Conservation (phyloP, 2,329 filamentous ascomycete species). For the Xylariaceae sp. region DNA sequence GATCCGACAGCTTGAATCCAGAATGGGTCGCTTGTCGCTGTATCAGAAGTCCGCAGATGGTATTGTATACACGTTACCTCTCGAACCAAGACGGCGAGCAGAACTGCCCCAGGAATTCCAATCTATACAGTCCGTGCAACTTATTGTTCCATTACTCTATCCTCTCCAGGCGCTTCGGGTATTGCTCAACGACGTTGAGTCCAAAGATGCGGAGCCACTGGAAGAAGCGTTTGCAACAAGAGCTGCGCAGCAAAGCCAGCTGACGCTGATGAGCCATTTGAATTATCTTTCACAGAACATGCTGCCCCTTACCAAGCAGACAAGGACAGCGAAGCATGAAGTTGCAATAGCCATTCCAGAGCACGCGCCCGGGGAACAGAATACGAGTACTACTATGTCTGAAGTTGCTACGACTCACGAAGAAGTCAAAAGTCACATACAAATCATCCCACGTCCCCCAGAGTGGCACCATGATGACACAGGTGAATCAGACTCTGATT, state of each 20-base stretch:
- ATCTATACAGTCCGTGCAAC: constrained; percentile 59
- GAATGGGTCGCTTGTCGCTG: constrained; percentile 64
- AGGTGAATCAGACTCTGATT: constrained; percentile 33
- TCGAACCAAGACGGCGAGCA: constrained; percentile 61
- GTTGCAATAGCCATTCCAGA: constrained; percentile 9
- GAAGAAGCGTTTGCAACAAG: constrained; percentile 64
- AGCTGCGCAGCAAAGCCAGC: constrained; percentile 53
- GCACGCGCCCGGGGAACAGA: neutral
- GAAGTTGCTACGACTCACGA: constrained; percentile 17
- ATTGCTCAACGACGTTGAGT: constrained; percentile 62
- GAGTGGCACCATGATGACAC: constrained; percentile 65
- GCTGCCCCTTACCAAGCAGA: constrained; percentile 61
- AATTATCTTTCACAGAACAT: constrained; percentile 74
- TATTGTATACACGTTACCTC: constrained; percentile 65
- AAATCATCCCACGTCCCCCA: constrained; percentile 70
- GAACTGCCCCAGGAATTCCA: constrained; percentile 62
- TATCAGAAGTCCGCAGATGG: constrained; percentile 71
- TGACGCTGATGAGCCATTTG: constrained; percentile 69
- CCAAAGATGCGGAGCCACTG: constrained; percentile 58
- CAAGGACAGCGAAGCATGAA: constrained; percentile 27
- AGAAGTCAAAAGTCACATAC: constrained; percentile 62
- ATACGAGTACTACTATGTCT: neutral
- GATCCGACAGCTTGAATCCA: constrained; percentile 69
- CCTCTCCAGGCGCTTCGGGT: constrained; percentile 67
- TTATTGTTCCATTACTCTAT: constrained; percentile 70